Base-by-base conservation (phyloP, 805 yeast species). In the Candida khao-thaluensis region DNA sequence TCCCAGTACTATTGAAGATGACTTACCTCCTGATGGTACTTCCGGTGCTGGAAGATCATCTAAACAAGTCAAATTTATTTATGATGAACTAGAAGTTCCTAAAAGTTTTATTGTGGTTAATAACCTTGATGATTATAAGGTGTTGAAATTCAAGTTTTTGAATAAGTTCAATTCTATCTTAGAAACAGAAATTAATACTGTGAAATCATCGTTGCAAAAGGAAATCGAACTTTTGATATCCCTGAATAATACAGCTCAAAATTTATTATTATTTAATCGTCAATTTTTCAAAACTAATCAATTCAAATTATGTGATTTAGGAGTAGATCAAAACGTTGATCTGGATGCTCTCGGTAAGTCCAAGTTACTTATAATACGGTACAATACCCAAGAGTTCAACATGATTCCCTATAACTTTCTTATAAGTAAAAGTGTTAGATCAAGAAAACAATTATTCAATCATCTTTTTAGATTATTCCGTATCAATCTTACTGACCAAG, bases 381-480 rank as follows among this genome's bases (percentile, higher is more conserved):
- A 65, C 42, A 52, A 53, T 18, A 48, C 60, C 32, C 60, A 58
- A 39, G 51, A 56, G 25, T 60, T 66, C 46, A 62, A 62, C 38
- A 40, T 61, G 41, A 50, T 68, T 20, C 73, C 73, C 1, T 57
- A 60, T 42, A 63, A 58, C 40, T 61, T 59, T 5, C 35, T 59
- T 10, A 29, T 41, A 14, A 38, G 41, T 30, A 39, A 44, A 14
- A 37, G 43, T n/a, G 29, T 25, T 3, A 41, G 41, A 26, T 27
- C 44, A 7, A 39, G 34, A 10, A 39, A 28, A 16, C 47, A 43
- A 38, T 49, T 68, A 23, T 48, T 47, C 37, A 56, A 53, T 21
- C 73, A 69, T 40, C 47, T 69, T 22, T 58, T 54, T 50, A 66
- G 66, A 44, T 42, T 68, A 20, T 57, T 67, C 35, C 42, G 65